Conservation (phyloP, 768 basidiomycete species). For the Pholiota conissans region DNA sequence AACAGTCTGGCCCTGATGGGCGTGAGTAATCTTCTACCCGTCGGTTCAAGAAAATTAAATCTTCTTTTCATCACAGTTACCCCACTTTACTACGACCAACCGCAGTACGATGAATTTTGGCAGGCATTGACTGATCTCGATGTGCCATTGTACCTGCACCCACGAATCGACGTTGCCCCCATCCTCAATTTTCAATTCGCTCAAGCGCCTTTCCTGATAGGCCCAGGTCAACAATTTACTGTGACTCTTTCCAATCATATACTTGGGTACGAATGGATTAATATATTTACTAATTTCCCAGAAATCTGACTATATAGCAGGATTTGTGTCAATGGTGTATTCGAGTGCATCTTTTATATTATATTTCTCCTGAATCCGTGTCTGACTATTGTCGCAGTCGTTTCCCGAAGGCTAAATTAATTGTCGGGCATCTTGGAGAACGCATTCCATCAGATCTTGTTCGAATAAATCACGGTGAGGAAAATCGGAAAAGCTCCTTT, state of each 20-base stretch:
- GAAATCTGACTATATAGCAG: not conserved
- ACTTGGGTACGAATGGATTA: conserved; percentile 24
- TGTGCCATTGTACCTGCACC: conserved; percentile 40
- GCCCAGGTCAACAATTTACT: conserved; percentile 34
- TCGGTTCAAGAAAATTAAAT: not conserved
- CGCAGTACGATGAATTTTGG: conserved; percentile 38
- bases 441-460: conserved; percentile 41
- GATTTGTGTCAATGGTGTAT: conserved; percentile 1
- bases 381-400: conserved; percentile 25
- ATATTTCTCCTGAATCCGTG: not conserved
- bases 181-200: conserved; percentile 22
- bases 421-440: conserved; percentile 46
- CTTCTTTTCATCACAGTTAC: conserved; percentile 21
- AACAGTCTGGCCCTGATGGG: conserved; percentile 40
- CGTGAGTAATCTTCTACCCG: conserved; percentile 19
- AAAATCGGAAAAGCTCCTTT: not conserved
- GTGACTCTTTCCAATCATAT: conserved; percentile 37
- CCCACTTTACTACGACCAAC: conserved; percentile 35
- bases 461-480: conserved; percentile 40
- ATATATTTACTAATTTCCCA: not conserved
- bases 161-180: conserved; percentile 28
- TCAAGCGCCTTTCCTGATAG: conserved; percentile 33
- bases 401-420: conserved; percentile 39
- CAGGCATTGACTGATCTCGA: conserved; percentile 33
- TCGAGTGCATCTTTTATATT: not conserved